Conservation (phyloP, 2,329 filamentous ascomycete species). For the Tolypocladium ovalisporum region DNA sequence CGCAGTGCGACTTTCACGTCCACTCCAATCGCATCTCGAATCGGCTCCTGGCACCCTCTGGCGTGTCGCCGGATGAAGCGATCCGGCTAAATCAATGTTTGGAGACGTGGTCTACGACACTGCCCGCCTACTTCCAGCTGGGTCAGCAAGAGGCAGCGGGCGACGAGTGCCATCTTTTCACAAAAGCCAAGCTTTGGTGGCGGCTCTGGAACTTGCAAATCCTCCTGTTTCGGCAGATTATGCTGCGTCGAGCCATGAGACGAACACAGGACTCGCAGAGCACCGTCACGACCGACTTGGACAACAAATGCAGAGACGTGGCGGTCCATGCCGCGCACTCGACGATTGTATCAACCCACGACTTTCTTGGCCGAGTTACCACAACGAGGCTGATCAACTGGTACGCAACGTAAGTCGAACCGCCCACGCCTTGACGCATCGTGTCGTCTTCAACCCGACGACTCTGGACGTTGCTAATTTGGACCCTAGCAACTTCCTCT, state of each 20-base stretch:
- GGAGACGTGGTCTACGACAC: slow-evolving; percentile 13
- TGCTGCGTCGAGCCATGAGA: slow-evolving; percentile 14
- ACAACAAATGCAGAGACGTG: slow-evolving; percentile 11
- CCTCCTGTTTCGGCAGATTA: slow-evolving; percentile 16
- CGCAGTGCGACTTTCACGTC: slow-evolving; percentile 17
- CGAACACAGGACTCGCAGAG: slow-evolving; percentile 4
- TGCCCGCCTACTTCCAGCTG: slow-evolving; percentile 15
- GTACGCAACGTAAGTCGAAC: slow-evolving; percentile 14
- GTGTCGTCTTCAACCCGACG: background rate
- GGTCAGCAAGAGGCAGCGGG: slow-evolving; percentile 4
- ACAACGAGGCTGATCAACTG: slow-evolving; percentile 16
- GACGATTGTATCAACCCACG: slow-evolving; percentile 15
- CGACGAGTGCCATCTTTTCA: slow-evolving; percentile 14
- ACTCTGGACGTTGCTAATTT: background rate
- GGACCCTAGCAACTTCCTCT: slow-evolving; percentile 15
- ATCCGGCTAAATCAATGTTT: slow-evolving; percentile 12
- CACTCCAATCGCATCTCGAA: slow-evolving; percentile 21
- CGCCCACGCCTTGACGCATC: background rate
- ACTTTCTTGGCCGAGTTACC: slow-evolving; percentile 9
- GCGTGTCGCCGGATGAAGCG: slow-evolving; percentile 14
- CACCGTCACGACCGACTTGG: slow-evolving; percentile 5
- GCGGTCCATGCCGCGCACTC: slow-evolving; percentile 15
- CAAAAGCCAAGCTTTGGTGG: slow-evolving; percentile 18
- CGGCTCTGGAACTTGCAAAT: slow-evolving; percentile 21
- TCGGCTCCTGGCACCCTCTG: slow-evolving; percentile 13